phyloP scores from a whole-genome alignment of 805 yeast species.

The Hanseniaspora thailandica region DNA sequence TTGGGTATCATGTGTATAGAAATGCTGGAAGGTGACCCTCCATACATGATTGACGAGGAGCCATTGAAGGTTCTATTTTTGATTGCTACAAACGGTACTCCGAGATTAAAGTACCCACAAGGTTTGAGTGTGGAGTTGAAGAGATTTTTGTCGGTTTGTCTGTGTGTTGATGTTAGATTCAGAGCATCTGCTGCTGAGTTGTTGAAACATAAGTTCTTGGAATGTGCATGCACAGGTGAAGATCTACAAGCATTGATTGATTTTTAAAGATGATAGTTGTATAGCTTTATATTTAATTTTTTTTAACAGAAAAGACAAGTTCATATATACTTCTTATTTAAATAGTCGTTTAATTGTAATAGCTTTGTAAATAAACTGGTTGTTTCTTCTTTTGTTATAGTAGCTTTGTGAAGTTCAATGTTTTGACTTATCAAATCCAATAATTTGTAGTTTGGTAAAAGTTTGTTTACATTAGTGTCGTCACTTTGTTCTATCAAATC shows the following conservation, averaged over 20 bases:
- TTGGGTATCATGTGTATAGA: constrained; percentile 96
- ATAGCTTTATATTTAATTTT: background rate
- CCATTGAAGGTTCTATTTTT: constrained; percentile 87
- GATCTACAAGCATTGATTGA: constrained; percentile 51
- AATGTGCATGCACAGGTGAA: constrained; percentile 47
- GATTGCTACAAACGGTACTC: constrained; percentile 96
- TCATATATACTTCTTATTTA: background rate
- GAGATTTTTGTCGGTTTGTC: constrained; percentile 76
- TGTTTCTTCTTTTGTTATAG: background rate
- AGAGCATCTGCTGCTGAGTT: constrained; percentile 87
- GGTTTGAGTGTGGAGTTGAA: constrained; percentile 66
- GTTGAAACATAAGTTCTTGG: constrained; percentile 61
- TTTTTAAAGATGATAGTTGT: constrained; percentile 13
- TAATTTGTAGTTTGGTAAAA: background rate
- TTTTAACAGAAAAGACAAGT: no score
- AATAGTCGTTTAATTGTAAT: background rate
- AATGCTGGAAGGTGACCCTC: constrained; percentile 98
- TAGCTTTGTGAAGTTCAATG: background rate
- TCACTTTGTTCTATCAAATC: background rate
- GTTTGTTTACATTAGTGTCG: no score
- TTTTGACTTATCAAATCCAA: background rate
- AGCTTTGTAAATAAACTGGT: background rate
- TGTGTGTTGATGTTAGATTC: constrained; percentile 85
- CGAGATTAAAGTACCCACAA: constrained; percentile 82
- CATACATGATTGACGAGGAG: constrained; percentile 78